Percentiles rank a stretch among this genome's conserved stretches.
Conservation (phyloP, 805 yeast genomes). For the Wickerhamomyces queroliae region DNA sequence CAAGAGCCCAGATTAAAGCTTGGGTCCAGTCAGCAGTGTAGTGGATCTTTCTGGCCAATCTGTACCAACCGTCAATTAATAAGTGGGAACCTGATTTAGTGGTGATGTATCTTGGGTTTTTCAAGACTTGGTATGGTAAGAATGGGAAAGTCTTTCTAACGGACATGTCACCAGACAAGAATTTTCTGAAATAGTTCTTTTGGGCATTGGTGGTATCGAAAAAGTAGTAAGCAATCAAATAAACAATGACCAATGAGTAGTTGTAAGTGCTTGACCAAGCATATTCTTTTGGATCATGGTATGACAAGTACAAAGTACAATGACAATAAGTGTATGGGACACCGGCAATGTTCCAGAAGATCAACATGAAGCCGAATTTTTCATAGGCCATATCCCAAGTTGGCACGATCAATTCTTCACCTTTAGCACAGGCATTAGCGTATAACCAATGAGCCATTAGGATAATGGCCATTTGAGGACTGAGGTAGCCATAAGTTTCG, state of each 20-base stretch:
- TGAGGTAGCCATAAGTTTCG: conserved; percentile 72
- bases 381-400: conserved; percentile 99
- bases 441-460: conserved; percentile 88
- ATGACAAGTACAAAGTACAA: conserved; percentile 76
- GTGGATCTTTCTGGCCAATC: conserved; percentile 87
- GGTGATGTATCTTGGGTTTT: conserved; percentile 77
- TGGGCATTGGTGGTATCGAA: conserved; percentile 95
- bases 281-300: conserved; percentile 83
- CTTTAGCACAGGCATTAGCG: conserved; percentile 96
- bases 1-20: conserved; percentile 85
- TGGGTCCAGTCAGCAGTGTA: conserved; percentile 93
- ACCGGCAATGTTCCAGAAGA: conserved; percentile 99
- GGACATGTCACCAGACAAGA: conserved; percentile 70
- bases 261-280: conserved; percentile 62
- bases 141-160: conserved; percentile 90
- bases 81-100: conserved; percentile 82
- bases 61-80: conserved; percentile 92
- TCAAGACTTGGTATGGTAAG: conserved; percentile 76
- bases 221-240: conserved; percentile 76
- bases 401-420: conserved; percentile 95
- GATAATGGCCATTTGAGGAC: conserved; percentile 70
- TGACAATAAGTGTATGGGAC: conserved; percentile 98
- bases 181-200: conserved; percentile 85
- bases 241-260: conserved; percentile 44
- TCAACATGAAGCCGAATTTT: conserved; percentile 97